Base-by-base conservation (phyloP, 2,329 filamentous ascomycete species). In the Waltergamsia citrina region DNA sequence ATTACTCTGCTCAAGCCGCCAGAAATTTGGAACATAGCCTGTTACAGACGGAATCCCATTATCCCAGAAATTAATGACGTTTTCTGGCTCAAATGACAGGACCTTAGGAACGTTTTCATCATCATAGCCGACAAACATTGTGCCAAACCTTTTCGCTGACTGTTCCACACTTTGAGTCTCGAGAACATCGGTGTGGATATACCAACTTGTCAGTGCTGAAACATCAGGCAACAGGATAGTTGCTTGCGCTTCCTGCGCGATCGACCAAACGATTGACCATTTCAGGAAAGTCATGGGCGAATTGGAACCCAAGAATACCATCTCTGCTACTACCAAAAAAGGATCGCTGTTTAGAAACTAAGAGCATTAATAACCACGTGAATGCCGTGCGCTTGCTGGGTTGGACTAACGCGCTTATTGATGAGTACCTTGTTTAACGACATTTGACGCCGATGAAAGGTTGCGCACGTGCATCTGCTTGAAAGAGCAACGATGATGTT, bases 391-490 rank as follows among this genome's bases (percentile, higher is more conserved):
- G 46, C 50, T 38, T 56, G 53, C 34, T 55, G 53, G 3, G 43
- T 41, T 1, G 44, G 45, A 34, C 32, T 51, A 22, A 55, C 38
- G 7, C 28, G 31, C 30, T 47, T 47, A 41, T 45, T 44, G 11
- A 36, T 38, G 16, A 37, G 27, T 21, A 46, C 47, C 11, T 48
- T 33, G 41, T 49, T 52, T 12, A 43, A 44, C 12, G 49, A 52
- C 50, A 54, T 54, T 27, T 56, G 53, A 18, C 53, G 53, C 3
- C 53, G 48, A 35, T 56, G 51, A 26, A 54, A 56, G 10, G 54
- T 55, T 14, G 35, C 44, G 43, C 44, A 47, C 18, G 51, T 54
- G 43, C 42, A 56, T 0, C 18, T 24, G 26, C 42, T 37, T 6
- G 49, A 44, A 4, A 56, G 42, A 16, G 43, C 38, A 6, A 42